Evolutionary conservation across 1,139 yeast species (phyloP).

Genomic region (Taiozyma onychis): DNA sequence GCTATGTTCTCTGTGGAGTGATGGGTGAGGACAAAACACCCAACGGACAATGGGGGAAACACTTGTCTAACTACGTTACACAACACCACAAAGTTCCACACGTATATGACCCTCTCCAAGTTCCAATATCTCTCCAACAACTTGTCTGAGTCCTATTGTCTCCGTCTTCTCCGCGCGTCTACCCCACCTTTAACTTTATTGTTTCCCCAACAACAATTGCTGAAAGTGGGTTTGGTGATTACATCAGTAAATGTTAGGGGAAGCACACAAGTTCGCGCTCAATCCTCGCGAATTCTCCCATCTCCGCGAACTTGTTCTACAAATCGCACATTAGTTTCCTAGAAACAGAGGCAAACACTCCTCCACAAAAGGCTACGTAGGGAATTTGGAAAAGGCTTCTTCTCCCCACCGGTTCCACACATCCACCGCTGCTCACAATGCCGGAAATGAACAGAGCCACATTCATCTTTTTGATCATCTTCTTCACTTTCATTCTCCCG

Average conservation of each 20-base stretch:
- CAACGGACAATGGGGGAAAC: too few species aligned
- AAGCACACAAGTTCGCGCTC: neutral
- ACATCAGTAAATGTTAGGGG: neutral
- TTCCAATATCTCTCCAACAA: too few species aligned
- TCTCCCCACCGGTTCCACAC: neutral
- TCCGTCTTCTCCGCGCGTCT: neutral
- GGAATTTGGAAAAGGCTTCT: too few species aligned
- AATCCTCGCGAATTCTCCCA: too few species aligned
- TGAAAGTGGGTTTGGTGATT: neutral
- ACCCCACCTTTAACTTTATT: neutral
- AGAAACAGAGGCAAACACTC: neutral
- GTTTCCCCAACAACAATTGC: neutral
- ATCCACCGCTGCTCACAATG: neutral
- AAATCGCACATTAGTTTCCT: neutral
- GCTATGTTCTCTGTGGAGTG: neutral
- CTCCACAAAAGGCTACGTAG: neutral
- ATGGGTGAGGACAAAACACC: neutral
- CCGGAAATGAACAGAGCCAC: constrained; percentile 18
- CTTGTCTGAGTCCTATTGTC: neutral
- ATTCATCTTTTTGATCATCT: constrained; percentile 19
- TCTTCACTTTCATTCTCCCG: constrained; percentile 29
- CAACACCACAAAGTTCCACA: too few species aligned
- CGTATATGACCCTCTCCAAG: too few species aligned
- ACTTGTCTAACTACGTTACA: too few species aligned
- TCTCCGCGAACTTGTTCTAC: neutral